phyloP scores from a whole-genome alignment of 345 rosid species.

The Linum usitatissimum region DNA sequence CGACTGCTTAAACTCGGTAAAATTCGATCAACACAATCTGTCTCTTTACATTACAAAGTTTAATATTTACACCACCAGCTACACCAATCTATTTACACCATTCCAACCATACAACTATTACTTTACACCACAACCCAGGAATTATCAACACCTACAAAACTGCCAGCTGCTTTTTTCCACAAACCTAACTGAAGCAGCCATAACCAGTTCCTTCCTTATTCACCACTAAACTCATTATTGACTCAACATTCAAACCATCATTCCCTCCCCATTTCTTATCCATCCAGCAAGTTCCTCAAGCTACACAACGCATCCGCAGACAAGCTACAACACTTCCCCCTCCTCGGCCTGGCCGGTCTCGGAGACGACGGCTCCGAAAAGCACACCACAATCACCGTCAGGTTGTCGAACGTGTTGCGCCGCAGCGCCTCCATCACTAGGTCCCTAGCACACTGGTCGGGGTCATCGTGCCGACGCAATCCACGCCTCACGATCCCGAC shows the following conservation, averaged over 20 bases:
- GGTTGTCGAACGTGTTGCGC: conserved; percentile 53
- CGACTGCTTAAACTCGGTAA: too few species aligned
- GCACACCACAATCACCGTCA: conserved; percentile 67
- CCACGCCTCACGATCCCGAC: conserved; percentile 52
- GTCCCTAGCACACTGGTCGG: conserved; percentile 63
- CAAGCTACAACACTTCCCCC: conserved; percentile 44
- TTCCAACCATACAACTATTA: not conserved
- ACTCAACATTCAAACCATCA: conserved; percentile 7
- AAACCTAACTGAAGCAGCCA: not conserved
- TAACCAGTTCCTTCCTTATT: too few species aligned
- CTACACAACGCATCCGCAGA: conserved; percentile 59
- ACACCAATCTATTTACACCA: not conserved
- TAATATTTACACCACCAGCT: not conserved
- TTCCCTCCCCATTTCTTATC: conserved; percentile 18
- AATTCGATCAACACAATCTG: too few species aligned
- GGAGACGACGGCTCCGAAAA: conserved; percentile 36
- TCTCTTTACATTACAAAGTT: not conserved
- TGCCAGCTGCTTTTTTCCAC: not conserved
- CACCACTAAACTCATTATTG: too few species aligned
- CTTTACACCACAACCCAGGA: not conserved
- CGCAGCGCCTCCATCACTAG: conserved; percentile 68
- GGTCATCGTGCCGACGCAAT: conserved; percentile 52
- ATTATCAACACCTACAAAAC: not conserved
- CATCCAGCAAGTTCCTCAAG: conserved; percentile 47
- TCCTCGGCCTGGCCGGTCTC: conserved; percentile 19